These are phyloP conservation scores for Phytophthora nicotianae DNA, from an alignment of 352 stramenopile species.

Conservation along the genomic window DNA sequence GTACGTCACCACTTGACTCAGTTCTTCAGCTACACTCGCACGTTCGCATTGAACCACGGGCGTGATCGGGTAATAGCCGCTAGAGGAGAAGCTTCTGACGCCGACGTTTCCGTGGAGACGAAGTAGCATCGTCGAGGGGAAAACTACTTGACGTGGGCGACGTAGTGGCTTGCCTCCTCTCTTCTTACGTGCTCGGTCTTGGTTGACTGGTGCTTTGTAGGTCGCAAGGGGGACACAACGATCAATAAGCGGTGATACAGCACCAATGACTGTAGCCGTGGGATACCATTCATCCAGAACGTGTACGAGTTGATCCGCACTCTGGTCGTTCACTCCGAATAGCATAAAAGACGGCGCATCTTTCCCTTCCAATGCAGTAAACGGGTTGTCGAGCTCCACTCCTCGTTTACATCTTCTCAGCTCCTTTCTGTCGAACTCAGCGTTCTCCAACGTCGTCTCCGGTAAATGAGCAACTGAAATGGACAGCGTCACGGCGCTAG, in stretches of 20 bases:
- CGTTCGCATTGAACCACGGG: slow-evolving; percentile 46
- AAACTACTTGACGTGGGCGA: slow-evolving; percentile 26
- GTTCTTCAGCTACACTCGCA: slow-evolving; percentile 1
- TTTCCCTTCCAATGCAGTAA: slow-evolving; percentile 15
- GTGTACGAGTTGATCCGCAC: slow-evolving; percentile 44
- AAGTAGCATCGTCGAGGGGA: slow-evolving; percentile 53
- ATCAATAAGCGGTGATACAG: slow-evolving; percentile 46
- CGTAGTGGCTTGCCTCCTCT: slow-evolving; percentile 10
- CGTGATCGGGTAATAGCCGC: slow-evolving; percentile 49
- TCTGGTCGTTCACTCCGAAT: slow-evolving; percentile 59
- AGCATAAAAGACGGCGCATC: slow-evolving; percentile 54
- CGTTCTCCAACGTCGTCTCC: slow-evolving; percentile 47
- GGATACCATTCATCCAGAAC: slow-evolving; percentile 47
- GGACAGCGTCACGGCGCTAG: slow-evolving; percentile 40
- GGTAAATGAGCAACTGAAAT: slow-evolving; percentile 50
- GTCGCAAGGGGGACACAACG: slow-evolving; percentile 42
- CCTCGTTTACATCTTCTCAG: slow-evolving; percentile 48
- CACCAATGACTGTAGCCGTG: slow-evolving; percentile 42
- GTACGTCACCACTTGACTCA: slow-evolving; percentile 27
- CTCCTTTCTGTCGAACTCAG: slow-evolving; percentile 57
- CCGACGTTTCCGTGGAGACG: slow-evolving; percentile 43
- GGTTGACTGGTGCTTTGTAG: slow-evolving; percentile 11
- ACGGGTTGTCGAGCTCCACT: slow-evolving; percentile 40
- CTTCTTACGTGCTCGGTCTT: slow-evolving; percentile 15
- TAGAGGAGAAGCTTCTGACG: slow-evolving; percentile 44